Conservation (phyloP, 2,329 filamentous ascomycete genomes). For the Zalaria obscura region DNA sequence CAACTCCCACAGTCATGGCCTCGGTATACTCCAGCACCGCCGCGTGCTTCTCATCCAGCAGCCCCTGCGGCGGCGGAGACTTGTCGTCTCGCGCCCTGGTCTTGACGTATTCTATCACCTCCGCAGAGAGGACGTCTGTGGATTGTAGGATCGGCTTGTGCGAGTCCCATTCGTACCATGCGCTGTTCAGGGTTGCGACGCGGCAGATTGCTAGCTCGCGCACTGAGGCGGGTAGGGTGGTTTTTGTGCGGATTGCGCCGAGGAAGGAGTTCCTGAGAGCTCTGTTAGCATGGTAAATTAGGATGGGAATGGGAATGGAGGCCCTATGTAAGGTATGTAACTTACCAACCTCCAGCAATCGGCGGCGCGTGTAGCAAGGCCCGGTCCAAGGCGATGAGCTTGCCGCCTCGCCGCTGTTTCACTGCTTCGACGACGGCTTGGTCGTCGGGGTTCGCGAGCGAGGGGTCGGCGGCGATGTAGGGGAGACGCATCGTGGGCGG, state of each 20-base stretch:
- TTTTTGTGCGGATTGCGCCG: conserved; percentile 28
- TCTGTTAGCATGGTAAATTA: neutral
- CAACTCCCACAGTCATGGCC: conserved; percentile 17
- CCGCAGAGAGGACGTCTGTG: conserved; percentile 10
- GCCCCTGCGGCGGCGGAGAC: conserved; percentile 4
- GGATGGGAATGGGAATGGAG: neutral
- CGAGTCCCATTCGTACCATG: conserved; percentile 21
- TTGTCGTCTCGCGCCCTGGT: conserved; percentile 8
- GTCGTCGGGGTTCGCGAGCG: conserved; percentile 31
- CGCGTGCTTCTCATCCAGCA: conserved; percentile 14
- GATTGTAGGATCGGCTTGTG: conserved; percentile 9
- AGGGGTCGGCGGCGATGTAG: conserved; percentile 42
- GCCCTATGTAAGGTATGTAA: too few relatives aligned
- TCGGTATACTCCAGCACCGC: conserved; percentile 18
- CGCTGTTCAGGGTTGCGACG: conserved; percentile 19
- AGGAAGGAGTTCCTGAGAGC: conserved; percentile 43
- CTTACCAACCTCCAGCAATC: conserved; percentile 57
- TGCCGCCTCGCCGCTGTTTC: conserved; percentile 37
- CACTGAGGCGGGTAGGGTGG: conserved; percentile 13
- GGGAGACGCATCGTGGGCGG: conserved; percentile 45
- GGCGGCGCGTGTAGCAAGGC: conserved; percentile 62
- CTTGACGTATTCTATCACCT: conserved; percentile 14
- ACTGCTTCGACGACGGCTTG: conserved; percentile 52
- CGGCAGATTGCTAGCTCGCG: conserved; percentile 21
- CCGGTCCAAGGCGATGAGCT: conserved; percentile 61